A percentile compares a stretch with the other conserved stretches of the same genome.
phyloP scores from a whole-genome alignment of 2,329 filamentous ascomycete genomes.

The Alternaria arborescens region DNA sequence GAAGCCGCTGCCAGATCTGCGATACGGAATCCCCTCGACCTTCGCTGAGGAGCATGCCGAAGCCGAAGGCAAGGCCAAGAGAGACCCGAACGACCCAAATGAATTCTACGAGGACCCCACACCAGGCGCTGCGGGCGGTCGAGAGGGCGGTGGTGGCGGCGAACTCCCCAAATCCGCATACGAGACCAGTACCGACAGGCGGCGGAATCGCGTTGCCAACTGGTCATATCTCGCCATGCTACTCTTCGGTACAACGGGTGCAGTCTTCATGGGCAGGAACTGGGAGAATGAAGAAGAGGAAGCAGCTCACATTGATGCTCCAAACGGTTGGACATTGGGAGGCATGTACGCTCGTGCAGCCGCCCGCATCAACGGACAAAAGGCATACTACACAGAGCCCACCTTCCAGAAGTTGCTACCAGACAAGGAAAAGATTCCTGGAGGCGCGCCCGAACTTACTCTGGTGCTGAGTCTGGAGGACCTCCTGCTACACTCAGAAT shows the following conservation, averaged over 20 bases:
- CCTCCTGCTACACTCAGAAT: conserved; percentile 92
- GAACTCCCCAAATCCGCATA: conserved; percentile 82
- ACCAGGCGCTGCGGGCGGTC: conserved; percentile 54
- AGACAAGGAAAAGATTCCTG: conserved; percentile 65
- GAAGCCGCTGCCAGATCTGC: conserved; percentile 84
- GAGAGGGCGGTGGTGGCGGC: conserved; percentile 59
- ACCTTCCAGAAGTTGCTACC: conserved; percentile 93
- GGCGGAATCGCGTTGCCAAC: conserved; percentile 78
- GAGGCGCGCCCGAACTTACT: conserved; percentile 84
- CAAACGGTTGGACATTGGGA: conserved; percentile 78
- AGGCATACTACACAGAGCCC: conserved; percentile 95
- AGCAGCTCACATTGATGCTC: conserved; percentile 71
- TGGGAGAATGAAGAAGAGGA: conserved; percentile 83
- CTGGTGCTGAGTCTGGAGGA: conserved; percentile 93
- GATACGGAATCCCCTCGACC: conserved; percentile 93
- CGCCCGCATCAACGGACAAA: conserved; percentile 76
- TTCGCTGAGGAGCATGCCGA: conserved; percentile 74
- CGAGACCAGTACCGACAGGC: conserved; percentile 87
- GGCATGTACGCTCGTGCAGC: conserved; percentile 83
- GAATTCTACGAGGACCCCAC: conserved; percentile 64
- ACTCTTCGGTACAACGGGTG: conserved; percentile 63
- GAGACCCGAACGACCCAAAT: conserved; percentile 47
- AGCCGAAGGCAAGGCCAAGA: conserved; percentile 47
- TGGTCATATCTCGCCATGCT: conserved; percentile 73
- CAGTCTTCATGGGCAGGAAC: conserved; percentile 83